phyloP scores from a whole-genome alignment of 441 rosid genomes.

The Melianthus villosus region DNA sequence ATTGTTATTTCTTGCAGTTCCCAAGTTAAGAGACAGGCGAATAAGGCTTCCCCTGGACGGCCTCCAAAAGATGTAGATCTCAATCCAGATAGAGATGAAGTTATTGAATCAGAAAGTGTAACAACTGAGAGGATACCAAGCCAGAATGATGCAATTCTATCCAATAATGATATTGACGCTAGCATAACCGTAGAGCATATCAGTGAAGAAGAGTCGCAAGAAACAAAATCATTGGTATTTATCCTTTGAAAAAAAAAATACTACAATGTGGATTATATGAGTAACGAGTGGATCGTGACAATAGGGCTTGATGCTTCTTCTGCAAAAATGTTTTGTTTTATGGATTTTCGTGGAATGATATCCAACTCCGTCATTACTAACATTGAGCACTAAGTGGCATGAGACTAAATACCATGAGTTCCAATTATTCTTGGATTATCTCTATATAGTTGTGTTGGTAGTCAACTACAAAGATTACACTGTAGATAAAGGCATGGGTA shows the following conservation, averaged over 20 bases:
- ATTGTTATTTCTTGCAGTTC: slow-evolving; percentile 18
- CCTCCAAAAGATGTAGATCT: slow-evolving; percentile 20
- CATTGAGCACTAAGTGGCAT: not conserved
- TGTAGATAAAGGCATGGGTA: too few species aligned
- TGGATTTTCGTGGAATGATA: not conserved
- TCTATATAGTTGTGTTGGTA: too few species aligned
- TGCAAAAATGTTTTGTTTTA: too few species aligned
- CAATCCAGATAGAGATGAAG: slow-evolving; percentile 21
- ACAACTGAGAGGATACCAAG: slow-evolving; percentile 9
- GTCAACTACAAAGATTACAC: too few species aligned
- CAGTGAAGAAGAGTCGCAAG: slow-evolving; percentile 19
- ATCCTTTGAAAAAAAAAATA: not conserved
- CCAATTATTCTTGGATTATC: not conserved
- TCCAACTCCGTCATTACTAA: not conserved
- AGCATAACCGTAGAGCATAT: slow-evolving; percentile 12
- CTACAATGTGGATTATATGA: not conserved
- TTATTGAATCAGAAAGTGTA: slow-evolving; percentile 21
- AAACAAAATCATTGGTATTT: slow-evolving; percentile 41
- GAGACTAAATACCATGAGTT: slow-evolving; percentile 1
- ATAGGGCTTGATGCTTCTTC: slow-evolving; percentile 1
- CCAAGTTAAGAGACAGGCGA: slow-evolving; percentile 24
- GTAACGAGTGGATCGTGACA: not conserved
- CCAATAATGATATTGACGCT: slow-evolving; percentile 5
- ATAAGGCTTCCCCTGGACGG: slow-evolving; percentile 32
- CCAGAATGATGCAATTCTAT: slow-evolving; percentile 11